Conservation (phyloP, 345 rosid species). For the Hibiscus trionum region DNA sequence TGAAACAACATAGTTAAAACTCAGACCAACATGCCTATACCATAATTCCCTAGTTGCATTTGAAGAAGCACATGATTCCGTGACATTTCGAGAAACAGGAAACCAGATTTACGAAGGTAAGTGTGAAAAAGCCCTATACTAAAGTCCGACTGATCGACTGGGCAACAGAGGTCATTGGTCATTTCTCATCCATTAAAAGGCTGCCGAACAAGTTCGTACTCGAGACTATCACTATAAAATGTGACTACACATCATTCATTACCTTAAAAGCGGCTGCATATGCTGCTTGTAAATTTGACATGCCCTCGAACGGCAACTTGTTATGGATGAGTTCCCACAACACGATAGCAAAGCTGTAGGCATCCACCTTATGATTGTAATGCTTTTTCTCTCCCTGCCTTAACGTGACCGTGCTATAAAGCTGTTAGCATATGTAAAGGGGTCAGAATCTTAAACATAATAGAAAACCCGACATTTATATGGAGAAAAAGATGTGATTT, state of each 20-base stretch:
- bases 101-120: background rate
- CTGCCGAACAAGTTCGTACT: background rate
- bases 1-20: slow-evolving; percentile 21
- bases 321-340: slow-evolving; percentile 95
- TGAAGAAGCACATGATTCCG: background rate
- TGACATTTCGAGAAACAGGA: background rate
- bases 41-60: background rate
- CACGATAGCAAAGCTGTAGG: slow-evolving; percentile 95
- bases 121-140: background rate
- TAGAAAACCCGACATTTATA: slow-evolving; percentile 1
- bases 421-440: slow-evolving; percentile 34
- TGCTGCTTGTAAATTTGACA: slow-evolving; percentile 98
- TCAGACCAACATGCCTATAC: background rate
- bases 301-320: slow-evolving; percentile 97
- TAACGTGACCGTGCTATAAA: slow-evolving; percentile 92
- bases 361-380: slow-evolving; percentile 89
- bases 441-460: background rate
- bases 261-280: slow-evolving; percentile 99
- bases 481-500: background rate
- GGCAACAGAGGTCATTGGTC: background rate
- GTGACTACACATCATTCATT: background rate
- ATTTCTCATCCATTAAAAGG: slow-evolving; percentile 1
- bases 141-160: background rate
- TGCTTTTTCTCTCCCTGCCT: slow-evolving; percentile 98
- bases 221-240: background rate